Evolutionary conservation across 331 rosid genomes (phyloP).

Genomic region (Spiraea crenata): DNA sequence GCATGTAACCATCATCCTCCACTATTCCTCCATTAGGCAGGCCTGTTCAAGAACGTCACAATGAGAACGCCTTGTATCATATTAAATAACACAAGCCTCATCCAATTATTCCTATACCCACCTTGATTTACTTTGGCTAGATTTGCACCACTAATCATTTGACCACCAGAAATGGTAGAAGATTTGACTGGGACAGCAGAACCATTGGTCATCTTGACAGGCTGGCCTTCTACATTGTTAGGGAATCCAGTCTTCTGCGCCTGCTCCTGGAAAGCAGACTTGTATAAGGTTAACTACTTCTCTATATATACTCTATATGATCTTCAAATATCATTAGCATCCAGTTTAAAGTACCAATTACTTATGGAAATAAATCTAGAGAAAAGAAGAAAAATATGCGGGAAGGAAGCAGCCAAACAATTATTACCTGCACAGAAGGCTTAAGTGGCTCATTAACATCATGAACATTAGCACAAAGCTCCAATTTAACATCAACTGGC

Average conservation of each 20-base stretch:
- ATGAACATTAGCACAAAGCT: constrained; percentile 35
- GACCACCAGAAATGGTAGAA: constrained; percentile 37
- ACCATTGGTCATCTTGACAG: constrained; percentile 42
- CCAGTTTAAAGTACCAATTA: constrained; percentile 14
- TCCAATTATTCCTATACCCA: constrained; percentile 38
- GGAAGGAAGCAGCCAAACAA: constrained; percentile 22
- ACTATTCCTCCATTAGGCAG: constrained; percentile 47
- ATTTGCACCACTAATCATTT: constrained; percentile 32
- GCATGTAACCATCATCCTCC: constrained; percentile 57
- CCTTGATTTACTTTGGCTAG: constrained; percentile 53
- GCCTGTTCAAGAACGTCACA: constrained; percentile 39
- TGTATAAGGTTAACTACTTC: constrained; percentile 26
- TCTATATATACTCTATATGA: constrained; percentile 17
- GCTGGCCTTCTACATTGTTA: constrained; percentile 36
- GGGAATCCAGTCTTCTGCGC: constrained; percentile 42
- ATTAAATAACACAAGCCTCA: constrained; percentile 14
- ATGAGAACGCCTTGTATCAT: constrained; percentile 26
- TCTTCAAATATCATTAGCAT: constrained; percentile 10
- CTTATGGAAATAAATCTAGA: constrained; percentile 25
- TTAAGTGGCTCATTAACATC: constrained; percentile 36
- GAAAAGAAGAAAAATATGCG: constrained; percentile 18
- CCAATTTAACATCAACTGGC: constrained; percentile 33
- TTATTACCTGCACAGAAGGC: constrained; percentile 48
- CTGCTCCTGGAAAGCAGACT: constrained; percentile 49
- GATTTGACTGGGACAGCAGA: constrained; percentile 30